Evolutionary conservation across 345 rosid genomes (phyloP).

Genomic region (Jatropha curcas): DNA sequence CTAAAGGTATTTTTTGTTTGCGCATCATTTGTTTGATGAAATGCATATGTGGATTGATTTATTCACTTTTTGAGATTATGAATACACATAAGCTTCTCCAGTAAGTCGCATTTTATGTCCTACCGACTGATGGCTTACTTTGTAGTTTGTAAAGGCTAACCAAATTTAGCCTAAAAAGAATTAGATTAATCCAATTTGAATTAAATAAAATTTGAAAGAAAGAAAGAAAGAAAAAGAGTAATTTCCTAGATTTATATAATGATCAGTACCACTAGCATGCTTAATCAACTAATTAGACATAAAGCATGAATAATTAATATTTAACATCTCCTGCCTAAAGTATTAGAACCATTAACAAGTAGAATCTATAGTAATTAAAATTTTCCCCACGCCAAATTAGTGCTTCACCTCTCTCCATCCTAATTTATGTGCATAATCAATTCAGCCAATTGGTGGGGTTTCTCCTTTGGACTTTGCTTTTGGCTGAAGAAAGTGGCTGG

Average conservation of each 20-base stretch:
- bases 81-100: too few relatives aligned
- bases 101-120: too few relatives aligned
- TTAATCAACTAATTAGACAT: background rate
- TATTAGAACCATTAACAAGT: constrained; percentile 1
- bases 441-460: constrained; percentile 33
- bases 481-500: constrained; percentile 55
- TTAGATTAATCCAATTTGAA: background rate
- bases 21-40: too few relatives aligned
- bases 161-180: too few relatives aligned
- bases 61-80: too few relatives aligned
- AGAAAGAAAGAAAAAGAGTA: background rate
- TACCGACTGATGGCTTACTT: too few relatives aligned
- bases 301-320: constrained; percentile 4
- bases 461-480: constrained; percentile 48
- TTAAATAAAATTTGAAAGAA: background rate
- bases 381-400: constrained; percentile 31
- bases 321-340: constrained; percentile 5
- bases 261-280: background rate
- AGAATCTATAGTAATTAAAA: constrained; percentile 21
- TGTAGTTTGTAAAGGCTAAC: too few relatives aligned
- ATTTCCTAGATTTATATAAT: background rate
- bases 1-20: too few relatives aligned
- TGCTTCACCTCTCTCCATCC: constrained; percentile 20
- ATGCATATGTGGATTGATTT: too few relatives aligned
- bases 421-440: background rate